Evolutionary conservation across 768 basidiomycete species (phyloP), one percentile per base, ranked within the genome.

Genomic region (Lentinula boryana): DNA sequence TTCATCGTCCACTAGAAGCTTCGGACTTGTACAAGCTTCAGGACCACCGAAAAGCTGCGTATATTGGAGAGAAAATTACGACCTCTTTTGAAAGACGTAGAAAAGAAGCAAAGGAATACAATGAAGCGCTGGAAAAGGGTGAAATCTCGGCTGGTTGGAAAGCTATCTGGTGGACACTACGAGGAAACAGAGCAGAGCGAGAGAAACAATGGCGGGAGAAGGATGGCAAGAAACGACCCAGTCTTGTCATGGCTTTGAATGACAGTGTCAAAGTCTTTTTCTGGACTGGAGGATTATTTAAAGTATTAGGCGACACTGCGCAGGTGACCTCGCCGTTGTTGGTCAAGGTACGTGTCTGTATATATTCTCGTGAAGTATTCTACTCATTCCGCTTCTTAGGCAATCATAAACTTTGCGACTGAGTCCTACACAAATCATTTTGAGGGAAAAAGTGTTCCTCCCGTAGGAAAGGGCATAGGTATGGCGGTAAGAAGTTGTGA

Each of bases 1-100:
- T 93, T 67, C 80, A 84, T 7, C 82, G 93, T 7, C 90, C 93
- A 1, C 79, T 96, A 2, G 88, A 93, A 67, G 85, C 86, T 0
- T 73, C 87, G 0, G 93, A 95, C 71, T 77, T 95, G 3, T 95
- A 87, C 78, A 89, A 84, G 71, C 83, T 95, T 27, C 85, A 85
- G 61, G 81, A 85, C 40, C 70, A 81, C 21, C 82, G 85, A 27
- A 77, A 82, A 1, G 81, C 93, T 0, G 79, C 76, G 1, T 67
- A 74, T 15, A 83, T 93, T 41, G 88, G 89, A 2, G 74, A 82
- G 1, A 74, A 78, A 38, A 88, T 96, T 43, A 76, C 81, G 18
- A 71, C 71, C 3, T 89, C 89, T 0, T 94, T 88, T 67, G 82
- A 86, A 21, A 71, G 76, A 15, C 80, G 91, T 2, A 71, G 74